phyloP scores from a whole-genome alignment of 176 grass and related monocot species.

The Lolium rigidum region DNA sequence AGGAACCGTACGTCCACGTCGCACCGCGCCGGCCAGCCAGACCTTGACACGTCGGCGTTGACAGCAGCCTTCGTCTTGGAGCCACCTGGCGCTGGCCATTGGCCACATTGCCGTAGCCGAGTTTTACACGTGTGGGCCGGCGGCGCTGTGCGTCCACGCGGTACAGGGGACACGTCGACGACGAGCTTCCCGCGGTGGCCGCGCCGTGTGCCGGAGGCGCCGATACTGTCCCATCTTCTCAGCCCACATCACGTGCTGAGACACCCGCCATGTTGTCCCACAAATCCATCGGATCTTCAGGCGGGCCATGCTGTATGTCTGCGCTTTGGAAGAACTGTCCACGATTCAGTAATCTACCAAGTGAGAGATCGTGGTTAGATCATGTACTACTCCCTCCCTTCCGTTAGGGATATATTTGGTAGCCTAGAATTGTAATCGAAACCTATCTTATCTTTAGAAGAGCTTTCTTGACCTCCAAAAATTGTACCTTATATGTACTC shows the following conservation, averaged over 20 bases:
- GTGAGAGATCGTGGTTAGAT: too few relatives aligned
- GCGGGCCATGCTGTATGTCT: too few relatives aligned
- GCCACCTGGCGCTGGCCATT: background rate
- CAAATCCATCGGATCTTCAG: too few relatives aligned
- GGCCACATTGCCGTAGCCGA: background rate
- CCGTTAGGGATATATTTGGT: too few relatives aligned
- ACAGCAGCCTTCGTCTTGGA: background rate
- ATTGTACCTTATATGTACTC: too few relatives aligned
- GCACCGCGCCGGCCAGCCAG: background rate
- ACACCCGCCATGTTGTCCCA: too few relatives aligned
- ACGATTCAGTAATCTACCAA: too few relatives aligned
- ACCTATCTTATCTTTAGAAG: too few relatives aligned
- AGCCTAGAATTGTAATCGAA: too few relatives aligned
- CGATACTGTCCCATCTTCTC: background rate
- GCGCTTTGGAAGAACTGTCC: too few relatives aligned
- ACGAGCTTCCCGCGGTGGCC: slow-evolving; percentile 18
- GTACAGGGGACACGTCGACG: background rate
- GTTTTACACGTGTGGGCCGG: background rate
- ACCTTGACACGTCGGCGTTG: background rate
- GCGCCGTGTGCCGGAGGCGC: background rate
- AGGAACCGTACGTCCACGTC: background rate
- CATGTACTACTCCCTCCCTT: too few relatives aligned
- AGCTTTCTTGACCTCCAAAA: too few relatives aligned
- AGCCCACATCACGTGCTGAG: background rate
- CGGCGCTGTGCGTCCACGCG: slow-evolving; percentile 2